phyloP scores from a whole-genome alignment of 495 filamentous ascomycete species.

The Aspergillus egyptiacus region DNA sequence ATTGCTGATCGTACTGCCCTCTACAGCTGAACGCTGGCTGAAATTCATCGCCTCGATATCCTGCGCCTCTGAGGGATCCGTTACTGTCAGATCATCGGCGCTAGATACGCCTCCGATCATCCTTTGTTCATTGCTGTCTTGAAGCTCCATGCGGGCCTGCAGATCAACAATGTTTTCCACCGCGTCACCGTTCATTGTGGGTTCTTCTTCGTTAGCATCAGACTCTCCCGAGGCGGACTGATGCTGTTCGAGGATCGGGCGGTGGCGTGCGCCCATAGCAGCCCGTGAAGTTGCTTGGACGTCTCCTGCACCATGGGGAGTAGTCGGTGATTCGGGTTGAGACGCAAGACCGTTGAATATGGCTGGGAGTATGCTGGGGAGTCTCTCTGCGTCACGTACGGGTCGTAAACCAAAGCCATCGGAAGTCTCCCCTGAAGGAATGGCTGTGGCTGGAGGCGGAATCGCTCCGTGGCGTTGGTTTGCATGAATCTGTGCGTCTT shows the following conservation, averaged over 20 bases:
- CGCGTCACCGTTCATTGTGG: slow-evolving; percentile 61
- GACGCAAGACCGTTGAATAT: slow-evolving; percentile 67
- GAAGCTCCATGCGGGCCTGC: slow-evolving; percentile 71
- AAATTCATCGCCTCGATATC: slow-evolving; percentile 93
- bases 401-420: slow-evolving; percentile 74
- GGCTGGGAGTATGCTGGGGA: slow-evolving; percentile 77
- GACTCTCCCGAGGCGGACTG: slow-evolving; percentile 80
- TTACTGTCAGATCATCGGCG: slow-evolving; percentile 65
- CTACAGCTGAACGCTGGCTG: slow-evolving; percentile 79
- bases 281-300: slow-evolving; percentile 41
- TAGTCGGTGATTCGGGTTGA: slow-evolving; percentile 90
- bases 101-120: slow-evolving; percentile 74
- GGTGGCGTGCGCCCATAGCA: slow-evolving; percentile 41
- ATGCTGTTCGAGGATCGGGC: slow-evolving; percentile 82
- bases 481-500: slow-evolving; percentile 35
- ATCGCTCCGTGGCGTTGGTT: slow-evolving; percentile 48
- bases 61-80: slow-evolving; percentile 73
- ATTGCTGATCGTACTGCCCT: slow-evolving; percentile 78
- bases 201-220: slow-evolving; percentile 72
- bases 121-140: slow-evolving; percentile 64
- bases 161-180: slow-evolving; percentile 66
- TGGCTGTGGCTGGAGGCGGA: slow-evolving; percentile 62
- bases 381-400: slow-evolving; percentile 77
- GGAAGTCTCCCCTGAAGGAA: slow-evolving; percentile 65
- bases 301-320: slow-evolving; percentile 65